Conservation (phyloP, 208 protist species). For the Vickermania ingenoplastis region DNA sequence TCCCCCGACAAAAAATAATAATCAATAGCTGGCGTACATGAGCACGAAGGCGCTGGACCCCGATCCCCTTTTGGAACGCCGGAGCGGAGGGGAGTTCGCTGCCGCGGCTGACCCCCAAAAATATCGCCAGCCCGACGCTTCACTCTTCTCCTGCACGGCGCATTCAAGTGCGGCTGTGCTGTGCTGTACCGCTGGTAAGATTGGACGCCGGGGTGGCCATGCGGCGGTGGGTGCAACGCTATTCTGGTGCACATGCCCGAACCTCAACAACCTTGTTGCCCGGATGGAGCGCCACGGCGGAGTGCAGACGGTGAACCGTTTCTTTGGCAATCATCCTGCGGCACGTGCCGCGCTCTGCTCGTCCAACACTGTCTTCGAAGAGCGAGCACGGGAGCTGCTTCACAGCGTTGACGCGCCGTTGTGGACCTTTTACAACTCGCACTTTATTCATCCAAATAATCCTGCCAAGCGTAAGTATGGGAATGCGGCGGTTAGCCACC, state of each 20-base stretch:
- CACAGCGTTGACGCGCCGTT: slow-evolving; percentile 10
- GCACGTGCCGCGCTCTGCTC: slow-evolving; percentile 25
- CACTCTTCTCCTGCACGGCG: slow-evolving; percentile 41
- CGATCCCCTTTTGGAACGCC: neutral
- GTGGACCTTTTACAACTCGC: slow-evolving; percentile 55
- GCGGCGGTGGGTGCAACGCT: slow-evolving; percentile 72
- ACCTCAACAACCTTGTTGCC: slow-evolving; percentile 71
- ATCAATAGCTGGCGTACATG: neutral
- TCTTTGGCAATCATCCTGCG: slow-evolving; percentile 14
- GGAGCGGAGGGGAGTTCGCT: slow-evolving; percentile 24
- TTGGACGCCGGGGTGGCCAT: slow-evolving; percentile 43
- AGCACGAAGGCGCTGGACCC: neutral
- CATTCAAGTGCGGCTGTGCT: slow-evolving; percentile 50
- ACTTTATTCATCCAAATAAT: slow-evolving; percentile 26
- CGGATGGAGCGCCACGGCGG: slow-evolving; percentile 53
- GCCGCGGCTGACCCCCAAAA: slow-evolving; percentile 42
- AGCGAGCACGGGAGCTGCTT: slow-evolving; percentile 29
- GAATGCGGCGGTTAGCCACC: slow-evolving; percentile 71
- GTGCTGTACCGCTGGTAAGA: slow-evolving; percentile 73
- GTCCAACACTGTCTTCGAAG: slow-evolving; percentile 46
- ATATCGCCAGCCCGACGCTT: slow-evolving; percentile 51
- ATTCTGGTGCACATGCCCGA: slow-evolving; percentile 78
- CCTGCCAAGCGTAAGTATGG: slow-evolving; percentile 40
- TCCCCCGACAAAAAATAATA: no score
- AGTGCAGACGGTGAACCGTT: slow-evolving; percentile 20